These are phyloP conservation scores for Apiotrichum gracile DNA, from an alignment of 1,284 basidiomycete species.

Conservation along the genomic window DNA sequence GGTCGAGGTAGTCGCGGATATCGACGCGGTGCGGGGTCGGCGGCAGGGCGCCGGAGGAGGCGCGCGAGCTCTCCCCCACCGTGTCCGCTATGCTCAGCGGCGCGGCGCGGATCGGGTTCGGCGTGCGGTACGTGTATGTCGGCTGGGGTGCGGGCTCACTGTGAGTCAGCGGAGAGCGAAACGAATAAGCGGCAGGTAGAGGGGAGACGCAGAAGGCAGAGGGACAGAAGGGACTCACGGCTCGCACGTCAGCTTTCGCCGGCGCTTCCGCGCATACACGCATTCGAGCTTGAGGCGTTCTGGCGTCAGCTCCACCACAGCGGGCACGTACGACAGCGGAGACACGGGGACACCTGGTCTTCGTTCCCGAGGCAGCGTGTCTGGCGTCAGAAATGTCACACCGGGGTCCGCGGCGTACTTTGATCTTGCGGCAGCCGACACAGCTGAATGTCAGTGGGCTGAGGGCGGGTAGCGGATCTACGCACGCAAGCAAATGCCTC, in stretches of 20 bases:
- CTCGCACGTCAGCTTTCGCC: neutral
- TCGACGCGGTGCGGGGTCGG: neutral
- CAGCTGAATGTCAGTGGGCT: neutral
- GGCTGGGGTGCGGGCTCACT: neutral
- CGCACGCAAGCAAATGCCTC: slow-evolving; percentile 1
- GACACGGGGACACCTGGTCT: slow-evolving; percentile 3
- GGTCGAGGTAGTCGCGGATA: slow-evolving; percentile 1
- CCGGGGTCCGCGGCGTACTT: neutral
- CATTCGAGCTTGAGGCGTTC: slow-evolving; percentile 2
- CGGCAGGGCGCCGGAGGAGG: neutral
- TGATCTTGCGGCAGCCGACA: neutral
- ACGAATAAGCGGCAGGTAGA: neutral
- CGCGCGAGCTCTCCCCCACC: too few species aligned
- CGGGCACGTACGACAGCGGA: neutral
- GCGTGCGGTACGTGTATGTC: neutral
- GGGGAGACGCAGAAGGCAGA: too few species aligned
- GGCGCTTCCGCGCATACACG: neutral
- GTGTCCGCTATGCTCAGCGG: neutral
- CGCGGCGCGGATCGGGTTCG: neutral
- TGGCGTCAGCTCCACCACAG: neutral
- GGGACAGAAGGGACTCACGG: neutral
- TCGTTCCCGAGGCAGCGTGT: slow-evolving; percentile 3
- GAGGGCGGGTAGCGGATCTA: neutral
- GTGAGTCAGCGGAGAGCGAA: neutral
- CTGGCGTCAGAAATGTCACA: neutral